Conservation (phyloP, 108 stramenopile species). For the Cyclotella cryptica region DNA sequence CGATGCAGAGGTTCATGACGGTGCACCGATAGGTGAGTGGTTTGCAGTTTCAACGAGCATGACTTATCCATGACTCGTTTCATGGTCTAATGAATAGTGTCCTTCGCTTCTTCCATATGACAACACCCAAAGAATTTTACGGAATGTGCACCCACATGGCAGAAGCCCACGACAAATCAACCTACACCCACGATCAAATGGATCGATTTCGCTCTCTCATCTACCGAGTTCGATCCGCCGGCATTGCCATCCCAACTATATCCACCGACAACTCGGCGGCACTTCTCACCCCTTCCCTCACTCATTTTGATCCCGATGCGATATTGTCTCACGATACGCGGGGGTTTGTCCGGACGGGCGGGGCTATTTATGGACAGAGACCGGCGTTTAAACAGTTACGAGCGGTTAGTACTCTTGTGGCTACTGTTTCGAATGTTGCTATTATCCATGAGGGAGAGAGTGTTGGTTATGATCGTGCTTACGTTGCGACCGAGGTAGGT, state of each 20-base stretch:
- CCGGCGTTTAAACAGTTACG: conserved; percentile 65
- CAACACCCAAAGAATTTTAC: conserved; percentile 50
- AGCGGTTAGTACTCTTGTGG: conserved; percentile 64
- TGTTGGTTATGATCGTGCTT: conserved; percentile 84
- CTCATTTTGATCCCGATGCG: conserved; percentile 65
- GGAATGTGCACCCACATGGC: conserved; percentile 89
- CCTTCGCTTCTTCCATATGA: not conserved
- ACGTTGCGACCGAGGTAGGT: conserved; percentile 47
- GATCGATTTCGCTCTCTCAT: conserved; percentile 60
- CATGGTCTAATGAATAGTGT: not conserved
- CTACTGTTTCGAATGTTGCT: conserved; percentile 72
- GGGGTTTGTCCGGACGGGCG: conserved; percentile 73
- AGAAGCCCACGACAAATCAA: conserved; percentile 64
- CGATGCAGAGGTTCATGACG: conserved; percentile 54
- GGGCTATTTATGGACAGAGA: conserved; percentile 78
- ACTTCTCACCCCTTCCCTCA: conserved; percentile 59
- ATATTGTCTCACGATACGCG: conserved; percentile 62
- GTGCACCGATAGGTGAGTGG: conserved; percentile 55
- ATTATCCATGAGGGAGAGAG: conserved; percentile 63
- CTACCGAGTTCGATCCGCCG: conserved; percentile 60
- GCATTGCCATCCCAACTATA: conserved; percentile 65
- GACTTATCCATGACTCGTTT: no score
- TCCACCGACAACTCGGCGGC: conserved; percentile 70
- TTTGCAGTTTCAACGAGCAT: not conserved
- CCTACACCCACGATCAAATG: conserved; percentile 70